A percentile compares a stretch with the other conserved stretches of the same genome.
phyloP scores from a whole-genome alignment of 2,329 filamentous ascomycete genomes.

The Epichloe gansuensis region DNA sequence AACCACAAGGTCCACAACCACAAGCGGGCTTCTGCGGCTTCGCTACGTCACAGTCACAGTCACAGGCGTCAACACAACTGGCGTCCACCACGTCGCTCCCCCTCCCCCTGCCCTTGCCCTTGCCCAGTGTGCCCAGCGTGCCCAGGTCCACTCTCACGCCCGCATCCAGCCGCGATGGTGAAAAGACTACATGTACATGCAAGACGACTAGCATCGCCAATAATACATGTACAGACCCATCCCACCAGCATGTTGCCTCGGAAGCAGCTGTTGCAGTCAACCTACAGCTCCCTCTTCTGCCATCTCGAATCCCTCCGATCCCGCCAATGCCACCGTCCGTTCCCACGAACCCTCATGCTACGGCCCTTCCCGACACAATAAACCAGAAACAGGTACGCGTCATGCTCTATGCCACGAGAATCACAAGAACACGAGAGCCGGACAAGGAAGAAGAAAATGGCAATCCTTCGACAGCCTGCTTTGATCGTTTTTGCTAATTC shows the following conservation, averaged over 20 bases:
- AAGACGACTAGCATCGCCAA: background rate
- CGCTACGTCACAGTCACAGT: constrained; percentile 4
- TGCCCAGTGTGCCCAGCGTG: background rate
- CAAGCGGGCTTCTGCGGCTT: background rate
- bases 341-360: background rate
- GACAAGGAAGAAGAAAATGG: background rate
- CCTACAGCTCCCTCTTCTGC: background rate
- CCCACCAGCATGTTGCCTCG: background rate
- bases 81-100: constrained; percentile 1
- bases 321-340: constrained; percentile 4
- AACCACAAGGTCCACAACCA: background rate
- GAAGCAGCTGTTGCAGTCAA: background rate
- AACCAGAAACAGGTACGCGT: constrained; percentile 8
- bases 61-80: background rate
- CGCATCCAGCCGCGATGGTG: background rate
- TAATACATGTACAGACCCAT: background rate
- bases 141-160: background rate
- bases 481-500: background rate
- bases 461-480: background rate
- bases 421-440: too few species aligned
- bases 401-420: background rate
- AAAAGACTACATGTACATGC: background rate
- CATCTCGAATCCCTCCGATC: background rate
- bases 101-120: background rate
- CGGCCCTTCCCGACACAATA: background rate